Evolutionary conservation across 2,329 filamentous ascomycete genomes (phyloP), one percentile per base, ranked within the genome.

Genomic region (Colletotrichum incanum): DNA sequence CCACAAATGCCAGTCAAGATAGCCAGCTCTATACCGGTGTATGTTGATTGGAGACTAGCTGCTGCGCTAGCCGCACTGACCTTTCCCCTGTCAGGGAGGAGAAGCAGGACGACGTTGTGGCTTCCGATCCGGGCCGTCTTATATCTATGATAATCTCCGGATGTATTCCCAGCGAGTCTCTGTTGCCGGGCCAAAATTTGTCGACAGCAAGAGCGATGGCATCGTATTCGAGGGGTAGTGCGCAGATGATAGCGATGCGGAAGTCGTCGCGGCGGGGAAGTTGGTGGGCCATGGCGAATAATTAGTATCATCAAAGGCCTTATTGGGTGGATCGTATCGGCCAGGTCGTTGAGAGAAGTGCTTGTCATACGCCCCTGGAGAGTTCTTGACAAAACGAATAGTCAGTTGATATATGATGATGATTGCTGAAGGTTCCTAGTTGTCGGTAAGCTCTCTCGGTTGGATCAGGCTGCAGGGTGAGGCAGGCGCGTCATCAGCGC

Each of bases 1-100:
- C 47, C 47, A 12, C 47, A 50, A 23, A 50, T 50, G 12, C 47
- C 47, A 2, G 0, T 50, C 0, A 86, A 54, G 0, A 86, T 28
- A 0, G 74, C 80, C 0, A 85, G 73, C 28, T 76, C 78, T 3
- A 86, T 67, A 1, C 71, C 68, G 0, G 68, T 62, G 49, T 81
- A 86, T 54, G 82, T 86, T 1, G 72, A 74, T 0, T 77, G 77
- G 11, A 85, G 69, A 26, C 74, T 76, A 0, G 77, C 72, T 0
- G 80, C 74, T 0, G 78, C 73, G 2, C 62, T 63, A 0, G 81
- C 77, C 0, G 81, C 78, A 37, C 31, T 78, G 16, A 45, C 73
- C 39, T 77, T 82, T 5, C 81, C 81, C 65, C 79, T 81, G 4
- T 58, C 54, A 1, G 78, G 72, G 3, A 81, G 73, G 0, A 77